Evolutionary conservation across 257 asterid species (phyloP).

Genomic region (Plantago elongata): DNA sequence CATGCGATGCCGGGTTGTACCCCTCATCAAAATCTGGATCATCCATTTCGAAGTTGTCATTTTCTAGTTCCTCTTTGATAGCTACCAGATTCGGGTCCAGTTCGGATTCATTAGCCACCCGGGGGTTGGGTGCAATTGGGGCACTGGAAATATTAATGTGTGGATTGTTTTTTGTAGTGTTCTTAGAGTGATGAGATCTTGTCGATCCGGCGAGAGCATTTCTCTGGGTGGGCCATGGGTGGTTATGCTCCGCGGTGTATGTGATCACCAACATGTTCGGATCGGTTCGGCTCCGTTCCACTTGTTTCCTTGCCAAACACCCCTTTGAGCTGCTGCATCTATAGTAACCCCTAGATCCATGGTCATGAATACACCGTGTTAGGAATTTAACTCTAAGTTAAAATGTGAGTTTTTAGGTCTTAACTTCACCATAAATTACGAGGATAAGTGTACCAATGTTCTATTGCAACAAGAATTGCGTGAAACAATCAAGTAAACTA

Average conservation of each 20-base stretch:
- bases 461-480: too few species aligned
- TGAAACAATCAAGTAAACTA: too few species aligned
- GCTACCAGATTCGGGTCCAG: background rate
- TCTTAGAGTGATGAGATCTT: constrained; percentile 41
- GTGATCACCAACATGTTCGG: constrained; percentile 92
- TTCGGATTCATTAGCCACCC: constrained; percentile 26
- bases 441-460: too few species aligned
- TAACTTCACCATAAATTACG: too few species aligned
- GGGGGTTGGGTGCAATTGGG: constrained; percentile 15
- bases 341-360: constrained; percentile 71
- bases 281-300: constrained; percentile 89
- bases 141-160: background rate
- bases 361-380: background rate
- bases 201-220: constrained; percentile 95
- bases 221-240: constrained; percentile 95
- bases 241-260: constrained; percentile 92
- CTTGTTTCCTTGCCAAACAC: constrained; percentile 93
- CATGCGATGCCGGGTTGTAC: constrained; percentile 56
- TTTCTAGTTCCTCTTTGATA: constrained; percentile 48
- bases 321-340: constrained; percentile 98
- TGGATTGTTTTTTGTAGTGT: constrained; percentile 16
- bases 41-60: constrained; percentile 26
- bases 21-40: constrained; percentile 32
- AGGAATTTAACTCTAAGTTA: too few species aligned
- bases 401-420: too few species aligned